These are phyloP conservation scores for Paecilomyces sp. DNA, from an alignment of 2,329 filamentous ascomycete genomes.

Conservation along the genomic window DNA sequence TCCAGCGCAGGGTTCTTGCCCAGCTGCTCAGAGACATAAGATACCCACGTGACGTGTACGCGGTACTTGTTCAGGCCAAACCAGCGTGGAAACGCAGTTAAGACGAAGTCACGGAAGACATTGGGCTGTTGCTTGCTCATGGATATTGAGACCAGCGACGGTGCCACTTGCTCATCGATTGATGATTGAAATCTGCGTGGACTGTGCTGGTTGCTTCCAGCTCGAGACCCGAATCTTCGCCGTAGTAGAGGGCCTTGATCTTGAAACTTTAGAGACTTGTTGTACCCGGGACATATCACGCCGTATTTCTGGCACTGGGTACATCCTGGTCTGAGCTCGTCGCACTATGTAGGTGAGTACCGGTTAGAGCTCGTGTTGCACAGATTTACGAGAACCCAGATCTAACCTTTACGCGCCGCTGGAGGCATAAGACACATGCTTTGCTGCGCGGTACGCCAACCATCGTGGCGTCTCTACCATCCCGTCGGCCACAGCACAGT, in stretches of 20 bases:
- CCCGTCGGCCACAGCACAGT: neutral
- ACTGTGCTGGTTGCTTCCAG: neutral
- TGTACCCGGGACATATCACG: constrained; percentile 24
- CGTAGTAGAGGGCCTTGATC: constrained; percentile 24
- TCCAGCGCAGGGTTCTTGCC: constrained; percentile 16
- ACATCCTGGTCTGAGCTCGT: constrained; percentile 18
- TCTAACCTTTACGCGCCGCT: constrained; percentile 23
- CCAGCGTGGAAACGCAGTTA: constrained; percentile 15
- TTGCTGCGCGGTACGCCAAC: constrained; percentile 30
- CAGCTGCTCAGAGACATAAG: constrained; percentile 12
- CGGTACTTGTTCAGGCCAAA: constrained; percentile 17
- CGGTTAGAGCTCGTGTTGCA: neutral
- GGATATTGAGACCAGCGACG: constrained; percentile 16
- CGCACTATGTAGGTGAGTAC: constrained; percentile 12
- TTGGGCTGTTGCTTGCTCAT: constrained; percentile 15
- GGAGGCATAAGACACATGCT: constrained; percentile 27
- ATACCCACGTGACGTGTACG: constrained; percentile 15
- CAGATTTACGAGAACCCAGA: neutral
- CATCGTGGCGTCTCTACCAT: constrained; percentile 13
- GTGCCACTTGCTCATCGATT: constrained; percentile 14
- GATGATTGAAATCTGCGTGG: constrained; percentile 4
- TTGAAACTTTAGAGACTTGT: constrained; percentile 21
- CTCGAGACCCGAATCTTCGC: constrained; percentile 14
- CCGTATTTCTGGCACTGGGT: constrained; percentile 25
- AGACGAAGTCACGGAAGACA: constrained; percentile 17